Base-by-base conservation (phyloP, 116 monocot species). In the Zostera marina region DNA sequence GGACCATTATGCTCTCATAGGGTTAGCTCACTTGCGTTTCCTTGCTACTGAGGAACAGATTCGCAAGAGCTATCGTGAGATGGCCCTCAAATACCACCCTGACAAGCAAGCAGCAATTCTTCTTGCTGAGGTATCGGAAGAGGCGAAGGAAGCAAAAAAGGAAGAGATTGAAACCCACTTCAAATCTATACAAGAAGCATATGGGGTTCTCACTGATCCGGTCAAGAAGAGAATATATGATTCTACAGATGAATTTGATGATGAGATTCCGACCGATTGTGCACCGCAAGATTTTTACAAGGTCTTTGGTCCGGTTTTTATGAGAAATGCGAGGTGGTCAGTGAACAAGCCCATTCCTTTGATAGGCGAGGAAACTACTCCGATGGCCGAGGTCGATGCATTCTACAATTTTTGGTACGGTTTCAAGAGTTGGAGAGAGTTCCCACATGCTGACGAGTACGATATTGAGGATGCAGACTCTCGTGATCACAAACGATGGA, bases 371-470 rank as follows among this genome's bases (percentile, higher is more conserved):
- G 89, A 88, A 8, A 77, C 52, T 61, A 71, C 71, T 44, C 52
- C 70, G 22, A 17, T 85, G 39, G 46, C 58, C 25, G 77, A 77
- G 41, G 94, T 94, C 16, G 94, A 94, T 44, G 62, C 44, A 9
- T 94, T 94, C 56, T 94, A 94, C 53, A 69, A 78, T 55, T 94
- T 88, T 52, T 94, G 94, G 94, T 94, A 85, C 42, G 42, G 42
- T 25, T 94, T 94, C 47, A 88, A 82, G 60, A 94, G 94, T 63
- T 94, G 94, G 94, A 88, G 94, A 61, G 94, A 94, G 73, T 94
- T 85, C 48, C 94, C 94, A 0, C 79, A 85, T 64, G 81, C 70
- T 1, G 94, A 94, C 70, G 94, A 94, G 25, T 88, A 82, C 66
- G 94, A 94, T 56, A 21, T 88, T 15, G 94, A 94, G 54, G 81